Conservation (phyloP, 805 yeast species). For the Sugiyamaella marilandica region DNA sequence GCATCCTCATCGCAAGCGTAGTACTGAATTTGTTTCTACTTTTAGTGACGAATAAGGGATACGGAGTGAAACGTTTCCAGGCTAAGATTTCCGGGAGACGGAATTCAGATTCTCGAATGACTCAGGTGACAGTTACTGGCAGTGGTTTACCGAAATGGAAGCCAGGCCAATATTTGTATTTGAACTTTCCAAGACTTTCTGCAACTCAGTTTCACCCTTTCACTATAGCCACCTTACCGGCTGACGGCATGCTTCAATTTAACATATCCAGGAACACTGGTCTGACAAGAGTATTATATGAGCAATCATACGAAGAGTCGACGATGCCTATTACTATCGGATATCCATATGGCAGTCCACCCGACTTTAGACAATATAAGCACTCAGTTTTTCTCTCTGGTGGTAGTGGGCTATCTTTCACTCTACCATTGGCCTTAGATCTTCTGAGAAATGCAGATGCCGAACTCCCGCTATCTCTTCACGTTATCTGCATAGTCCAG, state of each 20-base stretch:
- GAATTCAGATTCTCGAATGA: neutral
- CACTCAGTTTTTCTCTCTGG: constrained; percentile 37
- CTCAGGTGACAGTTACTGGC: neutral
- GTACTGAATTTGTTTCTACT: constrained; percentile 10
- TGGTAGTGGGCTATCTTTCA: constrained; percentile 45
- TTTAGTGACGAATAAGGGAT: neutral
- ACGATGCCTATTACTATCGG: constrained; percentile 34
- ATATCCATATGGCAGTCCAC: constrained; percentile 44
- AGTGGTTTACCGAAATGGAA: constrained; percentile 34
- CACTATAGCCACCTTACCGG: constrained; percentile 41
- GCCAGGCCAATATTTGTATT: constrained; percentile 44
- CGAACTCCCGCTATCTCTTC: neutral
- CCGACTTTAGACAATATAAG: constrained; percentile 41
- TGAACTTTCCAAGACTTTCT: constrained; percentile 38
- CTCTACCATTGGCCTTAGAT: constrained; percentile 43
- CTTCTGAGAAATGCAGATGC: constrained; percentile 26
- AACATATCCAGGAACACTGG: constrained; percentile 41
- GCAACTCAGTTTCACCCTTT: constrained; percentile 44
- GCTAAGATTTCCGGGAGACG: neutral
- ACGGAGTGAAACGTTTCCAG: neutral
- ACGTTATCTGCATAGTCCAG: neutral
- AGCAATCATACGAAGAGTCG: neutral
- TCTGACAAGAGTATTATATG: constrained; percentile 37
- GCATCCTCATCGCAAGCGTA: constrained; percentile 35
- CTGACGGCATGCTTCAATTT: constrained; percentile 37